Conservation (phyloP, 139 green algal species). For the Pleodorina starrii region DNA sequence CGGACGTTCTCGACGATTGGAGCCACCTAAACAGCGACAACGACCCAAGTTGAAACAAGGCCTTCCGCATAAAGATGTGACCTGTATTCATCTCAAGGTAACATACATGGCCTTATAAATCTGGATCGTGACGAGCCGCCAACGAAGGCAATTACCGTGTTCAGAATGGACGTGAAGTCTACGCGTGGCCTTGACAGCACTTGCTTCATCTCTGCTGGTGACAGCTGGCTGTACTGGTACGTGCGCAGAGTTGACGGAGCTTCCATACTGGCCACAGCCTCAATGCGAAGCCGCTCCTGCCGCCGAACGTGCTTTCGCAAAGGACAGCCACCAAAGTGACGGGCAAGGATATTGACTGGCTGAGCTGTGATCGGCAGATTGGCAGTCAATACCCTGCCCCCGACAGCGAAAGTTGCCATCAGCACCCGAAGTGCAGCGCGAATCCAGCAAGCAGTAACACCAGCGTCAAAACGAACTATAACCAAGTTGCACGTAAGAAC, state of each 20-base stretch:
- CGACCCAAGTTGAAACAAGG: too few relatives aligned
- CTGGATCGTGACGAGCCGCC: conserved; percentile 13
- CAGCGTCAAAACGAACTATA: too few relatives aligned
- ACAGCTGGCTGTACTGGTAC: conserved; percentile 37
- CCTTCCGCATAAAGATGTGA: too few relatives aligned
- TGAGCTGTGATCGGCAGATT: not conserved
- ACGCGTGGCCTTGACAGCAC: conserved; percentile 86
- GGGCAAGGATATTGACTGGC: not conserved
- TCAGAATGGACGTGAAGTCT: conserved; percentile 93
- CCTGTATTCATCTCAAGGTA: too few relatives aligned
- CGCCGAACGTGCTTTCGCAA: not conserved
- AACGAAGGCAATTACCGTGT: conserved; percentile 72
- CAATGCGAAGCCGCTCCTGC: conserved; percentile 5
- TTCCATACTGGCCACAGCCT: conserved; percentile 42
- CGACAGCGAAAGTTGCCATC: conserved; percentile 19
- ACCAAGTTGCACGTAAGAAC: too few relatives aligned
- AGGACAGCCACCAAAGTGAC: not conserved
- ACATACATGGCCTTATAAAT: too few relatives aligned
- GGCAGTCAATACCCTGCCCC: not conserved
- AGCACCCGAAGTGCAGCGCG: not conserved
- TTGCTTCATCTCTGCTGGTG: conserved; percentile 37
- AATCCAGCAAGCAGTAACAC: too few relatives aligned
- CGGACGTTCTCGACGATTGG: conserved; percentile 95
- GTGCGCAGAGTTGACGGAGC: conserved; percentile 28
- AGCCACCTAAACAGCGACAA: conserved; percentile 75